phyloP scores from a whole-genome alignment of 768 basidiomycete species.

The Leccinum truebloodii region DNA sequence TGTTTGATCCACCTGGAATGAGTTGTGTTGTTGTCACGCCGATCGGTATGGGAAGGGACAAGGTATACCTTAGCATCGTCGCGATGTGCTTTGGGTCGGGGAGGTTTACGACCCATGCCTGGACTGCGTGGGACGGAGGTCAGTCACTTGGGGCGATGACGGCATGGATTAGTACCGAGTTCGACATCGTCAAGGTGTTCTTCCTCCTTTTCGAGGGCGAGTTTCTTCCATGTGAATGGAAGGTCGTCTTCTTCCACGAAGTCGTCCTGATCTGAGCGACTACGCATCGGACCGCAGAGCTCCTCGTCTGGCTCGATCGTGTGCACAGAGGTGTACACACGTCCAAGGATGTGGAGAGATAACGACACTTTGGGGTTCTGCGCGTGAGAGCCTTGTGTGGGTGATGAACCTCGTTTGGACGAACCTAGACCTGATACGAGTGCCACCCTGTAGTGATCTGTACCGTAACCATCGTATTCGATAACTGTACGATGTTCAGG shows the following conservation, averaged over 20 bases:
- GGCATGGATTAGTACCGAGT: conserved; percentile 20
- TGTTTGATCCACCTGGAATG: conserved; percentile 66
- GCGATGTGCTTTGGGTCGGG: conserved; percentile 60
- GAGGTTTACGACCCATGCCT: conserved; percentile 79
- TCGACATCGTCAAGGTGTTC: conserved; percentile 60
- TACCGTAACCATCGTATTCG: conserved; percentile 69
- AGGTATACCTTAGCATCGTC: conserved; percentile 58
- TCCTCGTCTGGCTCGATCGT: conserved; percentile 63
- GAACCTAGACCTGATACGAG: conserved; percentile 77
- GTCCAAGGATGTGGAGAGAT: conserved; percentile 53
- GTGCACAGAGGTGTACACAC: conserved; percentile 57
- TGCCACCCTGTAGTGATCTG: conserved; percentile 76
- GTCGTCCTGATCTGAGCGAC: conserved; percentile 34
- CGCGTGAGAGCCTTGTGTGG: conserved; percentile 67
- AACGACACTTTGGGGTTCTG: conserved; percentile 70
- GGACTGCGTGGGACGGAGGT: conserved; percentile 40
- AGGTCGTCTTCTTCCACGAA: conserved; percentile 57
- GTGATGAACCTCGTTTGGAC: conserved; percentile 10
- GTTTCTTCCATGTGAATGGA: conserved; percentile 65
- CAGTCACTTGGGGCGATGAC: not conserved
- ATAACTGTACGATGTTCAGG: conserved; percentile 34
- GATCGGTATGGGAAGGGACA: not conserved
- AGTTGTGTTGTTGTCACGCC: not conserved
- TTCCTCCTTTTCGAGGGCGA: conserved; percentile 55
- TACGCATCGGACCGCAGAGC: conserved; percentile 39